Base-by-base conservation (phyloP, 2,329 filamentous ascomycete species). In the Cryphonectria japonica region DNA sequence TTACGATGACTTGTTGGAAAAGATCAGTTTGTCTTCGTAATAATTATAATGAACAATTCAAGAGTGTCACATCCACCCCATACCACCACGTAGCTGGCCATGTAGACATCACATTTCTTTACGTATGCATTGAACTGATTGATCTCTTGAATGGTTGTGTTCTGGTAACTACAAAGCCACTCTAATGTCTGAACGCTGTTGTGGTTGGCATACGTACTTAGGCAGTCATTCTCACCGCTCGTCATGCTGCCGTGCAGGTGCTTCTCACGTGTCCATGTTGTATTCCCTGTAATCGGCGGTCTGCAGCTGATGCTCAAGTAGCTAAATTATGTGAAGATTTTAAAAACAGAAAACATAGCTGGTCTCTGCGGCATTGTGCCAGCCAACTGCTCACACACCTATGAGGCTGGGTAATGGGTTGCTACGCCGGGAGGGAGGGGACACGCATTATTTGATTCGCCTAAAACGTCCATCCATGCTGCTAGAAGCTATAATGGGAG, bases 131-230 rank as follows among this genome's bases (percentile, higher is more conserved):
- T 63, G 14, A 54, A 70, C n/a, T 63, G 57, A 19, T 70, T 63
- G 32, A 26, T 34, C 19, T 60, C 29, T 37, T 63, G 54, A 8
- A 70, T 57, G 6, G 65, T 61, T 34, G 2, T n/a, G 29, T 34
- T 64, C n/a, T 6, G 63, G 57, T 9, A 67, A 29, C 63, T 6
- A 34, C 34, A 34, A 34, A 34, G 26, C 26, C 26, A 26, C 67
- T n/a, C 43, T 29, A 26, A n/a, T 52, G 52, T 9, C 54, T 60
- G 22, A 50, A n/a, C 22, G 32, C 59, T 68, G 22, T 69, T 41
- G 60, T 46, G 57, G 26, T 54, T 63, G 37, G 74, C 73, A 50
- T 50, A n/a, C 46, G 8, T n/a, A n/a, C 16, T 16, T 16, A 46
- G 46, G 16, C 22, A 50, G 43, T 0, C 43, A 50, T 50, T 1